phyloP scores from a whole-genome alignment of 1,284 basidiomycete genomes.

The Mycosarcoma mackinlayi region DNA sequence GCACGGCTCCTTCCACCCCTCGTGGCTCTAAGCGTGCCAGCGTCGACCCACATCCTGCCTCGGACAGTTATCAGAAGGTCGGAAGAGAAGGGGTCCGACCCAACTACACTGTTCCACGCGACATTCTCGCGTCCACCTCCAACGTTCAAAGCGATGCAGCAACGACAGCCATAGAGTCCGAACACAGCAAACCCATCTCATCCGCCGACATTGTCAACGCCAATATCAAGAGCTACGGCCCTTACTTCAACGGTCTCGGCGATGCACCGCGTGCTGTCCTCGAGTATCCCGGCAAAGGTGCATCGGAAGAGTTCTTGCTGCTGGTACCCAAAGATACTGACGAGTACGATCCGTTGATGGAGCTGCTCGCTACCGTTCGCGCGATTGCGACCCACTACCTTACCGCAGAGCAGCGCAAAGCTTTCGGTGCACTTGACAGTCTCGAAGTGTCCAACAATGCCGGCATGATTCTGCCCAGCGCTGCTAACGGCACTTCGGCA shows the following conservation, averaged over 20 bases:
- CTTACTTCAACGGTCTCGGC: constrained; percentile 51
- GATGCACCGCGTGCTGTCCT: constrained; percentile 45
- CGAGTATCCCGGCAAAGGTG: constrained; percentile 56
- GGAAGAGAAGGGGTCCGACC: constrained; percentile 47
- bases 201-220: constrained; percentile 38
- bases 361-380: constrained; percentile 58
- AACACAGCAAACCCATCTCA: constrained; percentile 17
- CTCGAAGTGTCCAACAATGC: constrained; percentile 57
- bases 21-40: constrained; percentile 40
- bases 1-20: constrained; percentile 32
- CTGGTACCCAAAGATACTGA: constrained; percentile 61
- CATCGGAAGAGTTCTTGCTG: constrained; percentile 54
- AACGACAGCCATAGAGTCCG: neutral
- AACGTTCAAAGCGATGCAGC: neutral
- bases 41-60: constrained; percentile 36
- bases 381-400: constrained; percentile 60
- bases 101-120: constrained; percentile 45
- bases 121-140: constrained; percentile 27
- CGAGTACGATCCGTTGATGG: constrained; percentile 66
- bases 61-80: constrained; percentile 42
- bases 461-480: constrained; percentile 46
- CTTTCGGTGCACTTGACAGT: constrained; percentile 61
- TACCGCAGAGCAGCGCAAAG: constrained; percentile 36
- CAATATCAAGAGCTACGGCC: constrained; percentile 49
- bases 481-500: constrained; percentile 18